Base-by-base conservation (phyloP, 148 eudicot genomes). In the Vaccinium macrocarpon region DNA sequence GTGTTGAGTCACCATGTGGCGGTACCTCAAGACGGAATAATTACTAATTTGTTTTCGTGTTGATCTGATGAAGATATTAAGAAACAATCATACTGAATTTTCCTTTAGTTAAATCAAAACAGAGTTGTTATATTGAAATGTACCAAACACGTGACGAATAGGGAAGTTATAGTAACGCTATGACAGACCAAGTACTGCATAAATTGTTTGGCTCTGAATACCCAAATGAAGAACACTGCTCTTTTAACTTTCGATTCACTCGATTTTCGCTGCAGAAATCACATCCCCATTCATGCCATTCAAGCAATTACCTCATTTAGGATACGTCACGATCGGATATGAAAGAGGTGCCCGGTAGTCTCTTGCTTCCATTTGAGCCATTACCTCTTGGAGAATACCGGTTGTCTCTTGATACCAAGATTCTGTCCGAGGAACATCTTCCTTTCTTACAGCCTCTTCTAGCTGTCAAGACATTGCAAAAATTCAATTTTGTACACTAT, bases 1-100 rank as follows among this genome's bases (percentile, higher is more conserved):
- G 50, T 90, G 96, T 48, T 98, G 93, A 83, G 91, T 93, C 23
- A 92, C 84, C 66, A 62, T 88, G 79, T 91, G 93, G 92, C 73
- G 87, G 91, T 51, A 78, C 87, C 5, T 93, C 92, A 79, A 85
- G 92, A 75, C 93, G 96, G 55, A 80, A 92, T 66, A 96, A 91
- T 89, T 89, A 87, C 84, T 85, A 87, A 85, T 76, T 79, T 88
- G 86, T 86, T 82, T 84, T 83, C n/a, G 76, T 79, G 62, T 70
- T 46, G n/a, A 9, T 86, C 46, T n/a, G 3, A 74, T 13, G 5
- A 14, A 19, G 15, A 29, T 29, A 1, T 72, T 18, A 16, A 15
- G 35, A 16, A 38, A 4, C 4, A 35, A 35, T 38, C 38, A 16
- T 4, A 5, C 38, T 70, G 46, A 5, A 72, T 3, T 42, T 42